These are phyloP conservation scores for Ceratocystis harringtonii DNA, from an alignment of 2,329 filamentous ascomycete genomes.

Conservation along the genomic window DNA sequence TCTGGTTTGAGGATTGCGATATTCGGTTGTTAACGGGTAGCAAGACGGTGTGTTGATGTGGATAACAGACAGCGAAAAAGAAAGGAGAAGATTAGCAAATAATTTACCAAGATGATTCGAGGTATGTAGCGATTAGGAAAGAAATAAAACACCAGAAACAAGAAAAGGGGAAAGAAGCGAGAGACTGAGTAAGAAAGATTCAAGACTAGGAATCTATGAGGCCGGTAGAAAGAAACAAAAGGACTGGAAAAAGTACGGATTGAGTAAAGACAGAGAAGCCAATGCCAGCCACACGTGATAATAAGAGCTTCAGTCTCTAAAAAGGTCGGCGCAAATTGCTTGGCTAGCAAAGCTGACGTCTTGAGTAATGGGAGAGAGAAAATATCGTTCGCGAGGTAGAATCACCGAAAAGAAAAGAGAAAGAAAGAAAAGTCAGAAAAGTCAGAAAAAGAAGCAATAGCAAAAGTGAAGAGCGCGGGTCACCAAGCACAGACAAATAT, in stretches of 20 bases:
- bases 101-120: background rate
- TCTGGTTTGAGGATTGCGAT: background rate
- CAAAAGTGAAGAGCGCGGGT: background rate
- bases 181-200: background rate
- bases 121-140: background rate
- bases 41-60: background rate
- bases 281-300: conserved; percentile 4
- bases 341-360: background rate
- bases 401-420: too few relatives aligned
- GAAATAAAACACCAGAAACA: background rate
- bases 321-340: background rate
- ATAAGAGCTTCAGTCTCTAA: background rate
- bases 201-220: conserved; percentile 1
- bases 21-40: background rate
- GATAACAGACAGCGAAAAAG: background rate
- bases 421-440: too few relatives aligned
- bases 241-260: conserved; percentile 5
- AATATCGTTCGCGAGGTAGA: too few relatives aligned
- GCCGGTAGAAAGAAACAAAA: conserved; percentile 2
- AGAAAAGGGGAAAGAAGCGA: background rate
- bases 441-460: too few relatives aligned
- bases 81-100: background rate
- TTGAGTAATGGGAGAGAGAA: too few relatives aligned
- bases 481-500: background rate
- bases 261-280: conserved; percentile 8